Base-by-base conservation (phyloP, 1,139 yeast species). In the Nakaseomyces kungkrabaensis region DNA sequence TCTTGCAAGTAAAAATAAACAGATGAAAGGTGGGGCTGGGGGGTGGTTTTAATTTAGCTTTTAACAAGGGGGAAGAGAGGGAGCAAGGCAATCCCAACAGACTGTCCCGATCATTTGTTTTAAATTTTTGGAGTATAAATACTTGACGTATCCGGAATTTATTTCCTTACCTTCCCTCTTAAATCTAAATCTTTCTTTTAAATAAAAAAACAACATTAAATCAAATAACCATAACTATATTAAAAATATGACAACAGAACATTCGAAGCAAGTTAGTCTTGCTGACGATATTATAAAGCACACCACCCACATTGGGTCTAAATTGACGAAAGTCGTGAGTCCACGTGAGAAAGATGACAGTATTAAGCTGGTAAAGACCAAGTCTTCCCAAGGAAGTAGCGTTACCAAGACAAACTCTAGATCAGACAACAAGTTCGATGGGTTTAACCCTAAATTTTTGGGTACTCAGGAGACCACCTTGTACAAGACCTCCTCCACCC, bases 201-300 rank as follows among this genome's bases (percentile, higher is more conserved):
- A 8, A 29, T 1, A 33, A 33, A n/a, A 33, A 33, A 9, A 3
- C 4, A 33, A 9, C 2, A 33, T n/a, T 8, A 33, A 9, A 33
- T 5, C 22, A 17, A 3, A 17, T 17, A 17, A 17, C 22, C 22
- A 17, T 17, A 17, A 17, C 22, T 17, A 17, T 17, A 17, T 17
- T 17, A 17, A 17, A 17, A 36, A 36, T 7, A 38, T 37, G 40
- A 11, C 31, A 25, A 38, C 42, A 38, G 42, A 38, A 38, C 17
- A 25, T n/a, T 25, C 33, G 25, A 41, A 34, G 44, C 44, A 41
- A 29, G 44, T 41, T 11, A 41, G 44, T 29, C 44, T 41, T 29
- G 44, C 44, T 41, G 44, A 41, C 34, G 44, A 41, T 29, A 13
- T 41, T 6, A 11, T 41, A 41, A 41, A 41, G 11, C 44, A 41